Evolutionary conservation across 306 rosid species (phyloP), one percentile per base, ranked within the genome.

Genomic region (Rosa chinensis): DNA sequence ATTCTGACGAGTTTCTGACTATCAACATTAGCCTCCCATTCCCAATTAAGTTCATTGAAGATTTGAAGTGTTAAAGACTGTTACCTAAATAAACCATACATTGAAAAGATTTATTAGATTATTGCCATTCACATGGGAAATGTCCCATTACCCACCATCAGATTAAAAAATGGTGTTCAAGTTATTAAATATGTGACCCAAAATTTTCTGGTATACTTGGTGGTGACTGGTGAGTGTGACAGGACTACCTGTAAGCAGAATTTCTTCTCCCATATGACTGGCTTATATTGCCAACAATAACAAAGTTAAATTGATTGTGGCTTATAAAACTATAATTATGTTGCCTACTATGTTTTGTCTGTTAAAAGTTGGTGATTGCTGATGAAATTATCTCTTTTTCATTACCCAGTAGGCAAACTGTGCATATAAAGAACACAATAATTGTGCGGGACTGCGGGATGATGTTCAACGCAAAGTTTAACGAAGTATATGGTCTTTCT

Each of bases 111-210:
- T 44, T 21, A 9, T 58, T n/a, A 58, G 64, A 21, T 21, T 21
- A 58, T 25, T 40, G 17, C 10, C 47, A 35, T 74, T 53, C 63
- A 7, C 1, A 32, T 35, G 21, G 21, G 45, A 35, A 55, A 5
- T 62, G 70, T 72, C 67, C 77, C 71, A 85, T 74, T 72, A 18
- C 58, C 77, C 79, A 79, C 84, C 59, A 56, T 40, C 76, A 73
- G 83, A 77, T 53, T 77, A 49, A 58, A 53, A 66, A 39, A 28
- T 53, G 16, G 85, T 74, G 81, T 64, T 39, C 18, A 8, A 52
- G 63, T 62, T 63, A 17, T 56, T 28, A 9, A 43, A 42, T 75
- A 63, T 37, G 70, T 43, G 21, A 58, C 53, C 55, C 42, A 16
- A 40, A 56, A 7, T 74, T 72, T 72, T 32, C 6, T 43, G 70